phyloP scores from a whole-genome alignment of 768 basidiomycete species.

The Leucosporidium scottii region DNA sequence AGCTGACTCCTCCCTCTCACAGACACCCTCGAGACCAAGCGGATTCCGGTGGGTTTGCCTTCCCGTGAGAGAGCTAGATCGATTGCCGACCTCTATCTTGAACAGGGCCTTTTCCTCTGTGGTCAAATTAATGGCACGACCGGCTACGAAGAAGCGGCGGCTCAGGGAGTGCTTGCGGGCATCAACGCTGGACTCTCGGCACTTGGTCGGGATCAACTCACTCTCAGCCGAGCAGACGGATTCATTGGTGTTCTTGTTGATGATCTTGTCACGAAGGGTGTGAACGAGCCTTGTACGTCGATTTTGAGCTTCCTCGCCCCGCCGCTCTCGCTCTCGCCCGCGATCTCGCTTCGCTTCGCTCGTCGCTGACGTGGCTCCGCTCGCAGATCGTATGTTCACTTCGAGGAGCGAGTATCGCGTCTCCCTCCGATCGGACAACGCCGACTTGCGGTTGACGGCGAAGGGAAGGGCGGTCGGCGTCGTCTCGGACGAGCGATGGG shows the following conservation, averaged over 20 bases:
- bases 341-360: neutral
- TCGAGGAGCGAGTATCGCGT: slow-evolving; percentile 84
- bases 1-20: neutral
- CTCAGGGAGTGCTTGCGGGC: slow-evolving; percentile 75
- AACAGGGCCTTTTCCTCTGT: slow-evolving; percentile 71
- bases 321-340: too few relatives aligned
- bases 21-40: slow-evolving; percentile 81
- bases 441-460: slow-evolving; percentile 71
- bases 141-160: slow-evolving; percentile 89
- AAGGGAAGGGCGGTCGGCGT: slow-evolving; percentile 54
- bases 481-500: slow-evolving; percentile 48
- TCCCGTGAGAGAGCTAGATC: too few relatives aligned
- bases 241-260: slow-evolving; percentile 88
- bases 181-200: slow-evolving; percentile 77
- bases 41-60: slow-evolving; percentile 53
- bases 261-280: slow-evolving; percentile 78
- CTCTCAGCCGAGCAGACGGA: slow-evolving; percentile 74
- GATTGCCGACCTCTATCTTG: neutral
- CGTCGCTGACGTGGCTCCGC: neutral
- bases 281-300: slow-evolving; percentile 77
- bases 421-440: slow-evolving; percentile 80
- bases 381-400: slow-evolving; percentile 83
- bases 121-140: slow-evolving; percentile 93
- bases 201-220: slow-evolving; percentile 49
- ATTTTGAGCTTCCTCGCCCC: neutral